phyloP scores from a whole-genome alignment of 176 grass and related monocot genomes.

The Hyparrhenia diplandra region DNA sequence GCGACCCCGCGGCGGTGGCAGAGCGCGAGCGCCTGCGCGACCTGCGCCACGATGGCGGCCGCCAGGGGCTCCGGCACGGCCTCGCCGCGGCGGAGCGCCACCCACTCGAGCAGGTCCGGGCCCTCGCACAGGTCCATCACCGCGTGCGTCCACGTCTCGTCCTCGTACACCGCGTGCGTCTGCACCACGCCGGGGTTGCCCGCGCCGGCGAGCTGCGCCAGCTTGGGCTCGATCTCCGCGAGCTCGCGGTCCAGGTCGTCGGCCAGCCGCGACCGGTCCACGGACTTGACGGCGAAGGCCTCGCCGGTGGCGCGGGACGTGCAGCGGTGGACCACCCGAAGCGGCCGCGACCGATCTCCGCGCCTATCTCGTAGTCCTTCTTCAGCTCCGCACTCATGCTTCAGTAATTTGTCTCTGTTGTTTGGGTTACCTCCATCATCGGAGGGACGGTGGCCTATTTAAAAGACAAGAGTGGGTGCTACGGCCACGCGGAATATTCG shows the following conservation, averaged over 20 bases:
- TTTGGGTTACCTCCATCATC: neutral
- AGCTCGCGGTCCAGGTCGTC: slow-evolving; percentile 76
- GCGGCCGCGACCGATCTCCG: slow-evolving; percentile 75
- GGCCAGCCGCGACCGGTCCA: slow-evolving; percentile 61
- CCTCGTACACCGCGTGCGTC: slow-evolving; percentile 70
- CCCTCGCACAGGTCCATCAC: slow-evolving; percentile 82
- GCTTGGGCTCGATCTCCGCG: slow-evolving; percentile 56
- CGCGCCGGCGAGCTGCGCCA: slow-evolving; percentile 47
- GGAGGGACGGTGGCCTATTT: slow-evolving; percentile 24
- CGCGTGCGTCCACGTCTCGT: slow-evolving; percentile 53
- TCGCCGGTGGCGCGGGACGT: slow-evolving; percentile 65
- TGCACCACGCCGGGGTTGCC: slow-evolving; percentile 80
- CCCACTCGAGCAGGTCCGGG: slow-evolving; percentile 72
- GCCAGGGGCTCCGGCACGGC: slow-evolving; percentile 57
- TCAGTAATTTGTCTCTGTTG: neutral
- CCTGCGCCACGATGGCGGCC: slow-evolving; percentile 40
- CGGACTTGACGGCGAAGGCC: slow-evolving; percentile 68
- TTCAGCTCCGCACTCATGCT: slow-evolving; percentile 61
- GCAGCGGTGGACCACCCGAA: slow-evolving; percentile 74
- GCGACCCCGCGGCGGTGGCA: slow-evolving; percentile 73
- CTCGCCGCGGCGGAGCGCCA: slow-evolving; percentile 49
- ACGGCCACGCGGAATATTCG: slow-evolving; percentile 36
- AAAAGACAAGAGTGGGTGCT: neutral
- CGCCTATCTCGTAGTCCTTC: slow-evolving; percentile 63
- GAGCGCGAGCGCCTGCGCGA: slow-evolving; percentile 47